A percentile compares a stretch with the other conserved stretches of the same genome.
phyloP scores from a whole-genome alignment of 495 filamentous ascomycete species.

The Penicillium coprophilum region DNA sequence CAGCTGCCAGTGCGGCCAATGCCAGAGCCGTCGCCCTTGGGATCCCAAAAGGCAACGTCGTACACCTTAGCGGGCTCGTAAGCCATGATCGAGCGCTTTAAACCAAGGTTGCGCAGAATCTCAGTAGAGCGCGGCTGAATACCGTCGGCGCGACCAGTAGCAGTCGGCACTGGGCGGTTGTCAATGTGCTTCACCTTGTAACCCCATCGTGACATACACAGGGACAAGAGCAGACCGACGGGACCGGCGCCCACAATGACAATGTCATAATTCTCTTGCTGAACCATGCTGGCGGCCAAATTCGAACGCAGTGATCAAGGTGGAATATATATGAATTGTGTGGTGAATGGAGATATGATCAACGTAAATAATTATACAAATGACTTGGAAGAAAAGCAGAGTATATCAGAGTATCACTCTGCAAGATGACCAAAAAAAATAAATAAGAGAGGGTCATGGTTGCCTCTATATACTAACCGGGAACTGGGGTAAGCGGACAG shows the following conservation, averaged over 20 bases:
- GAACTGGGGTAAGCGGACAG: slow-evolving; percentile 30
- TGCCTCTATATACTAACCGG: slow-evolving; percentile 33
- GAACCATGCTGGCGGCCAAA: slow-evolving; percentile 35
- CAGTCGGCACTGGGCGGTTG: slow-evolving; percentile 61
- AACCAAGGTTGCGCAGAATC: slow-evolving; percentile 63
- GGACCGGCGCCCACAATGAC: slow-evolving; percentile 89
- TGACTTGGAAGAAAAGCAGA: neutral
- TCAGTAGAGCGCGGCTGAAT: slow-evolving; percentile 71
- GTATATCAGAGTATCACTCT: slow-evolving; percentile 9
- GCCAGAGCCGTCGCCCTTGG: slow-evolving; percentile 47
- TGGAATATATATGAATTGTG: neutral
- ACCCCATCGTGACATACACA: slow-evolving; percentile 69
- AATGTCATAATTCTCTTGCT: slow-evolving; percentile 60
- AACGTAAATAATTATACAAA: slow-evolving; percentile 1
- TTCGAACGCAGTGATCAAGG: neutral
- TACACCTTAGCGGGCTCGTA: slow-evolving; percentile 65
- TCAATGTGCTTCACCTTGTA: slow-evolving; percentile 70
- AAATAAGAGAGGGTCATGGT: slow-evolving; percentile 26
- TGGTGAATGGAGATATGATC: slow-evolving; percentile 1
- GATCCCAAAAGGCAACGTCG: slow-evolving; percentile 69
- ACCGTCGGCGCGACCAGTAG: slow-evolving; percentile 74
- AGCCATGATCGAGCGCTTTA: slow-evolving; percentile 64
- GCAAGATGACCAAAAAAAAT: slow-evolving; percentile 6
- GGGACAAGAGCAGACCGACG: slow-evolving; percentile 83
- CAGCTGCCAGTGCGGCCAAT: slow-evolving; percentile 62